phyloP scores from a whole-genome alignment of 345 rosid genomes.

The Sonneratia caseolaris region DNA sequence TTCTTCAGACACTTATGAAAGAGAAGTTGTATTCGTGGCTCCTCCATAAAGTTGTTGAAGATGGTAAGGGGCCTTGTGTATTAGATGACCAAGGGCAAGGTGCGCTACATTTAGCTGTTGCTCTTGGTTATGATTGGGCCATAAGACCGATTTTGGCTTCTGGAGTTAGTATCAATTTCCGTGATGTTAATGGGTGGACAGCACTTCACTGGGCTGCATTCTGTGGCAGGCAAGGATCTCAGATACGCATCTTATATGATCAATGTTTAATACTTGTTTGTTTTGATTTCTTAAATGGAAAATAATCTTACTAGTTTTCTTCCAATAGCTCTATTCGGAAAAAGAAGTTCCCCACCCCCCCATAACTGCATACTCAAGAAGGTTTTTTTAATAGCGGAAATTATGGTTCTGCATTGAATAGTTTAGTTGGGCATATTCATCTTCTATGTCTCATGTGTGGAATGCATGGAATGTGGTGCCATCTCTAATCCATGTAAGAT shows the following conservation, averaged over 20 bases:
- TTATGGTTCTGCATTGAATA: background rate
- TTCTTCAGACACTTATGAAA: conserved; percentile 40
- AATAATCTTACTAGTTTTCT: background rate
- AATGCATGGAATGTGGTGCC: background rate
- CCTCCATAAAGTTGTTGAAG: conserved; percentile 55
- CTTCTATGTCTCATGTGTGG: background rate
- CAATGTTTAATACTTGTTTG: background rate
- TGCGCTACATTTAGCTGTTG: conserved; percentile 67
- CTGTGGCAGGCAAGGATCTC: conserved; percentile 63
- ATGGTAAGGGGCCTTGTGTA: conserved; percentile 63
- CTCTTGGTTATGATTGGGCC: conserved; percentile 92
- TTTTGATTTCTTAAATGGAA: background rate
- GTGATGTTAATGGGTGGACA: conserved; percentile 88
- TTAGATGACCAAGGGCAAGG: conserved; percentile 76
- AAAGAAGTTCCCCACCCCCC: too few relatives aligned
- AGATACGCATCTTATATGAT: background rate
- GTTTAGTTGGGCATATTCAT: background rate
- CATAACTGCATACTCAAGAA: too few relatives aligned
- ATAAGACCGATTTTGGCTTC: conserved; percentile 54
- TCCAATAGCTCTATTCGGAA: too few relatives aligned
- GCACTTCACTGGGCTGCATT: conserved; percentile 96
- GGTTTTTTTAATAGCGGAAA: background rate
- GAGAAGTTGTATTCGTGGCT: conserved; percentile 71
- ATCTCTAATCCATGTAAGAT: background rate
- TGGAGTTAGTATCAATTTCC: conserved; percentile 79